phyloP scores from a whole-genome alignment of 106 monocot genomes.

The Allium cepa region DNA sequence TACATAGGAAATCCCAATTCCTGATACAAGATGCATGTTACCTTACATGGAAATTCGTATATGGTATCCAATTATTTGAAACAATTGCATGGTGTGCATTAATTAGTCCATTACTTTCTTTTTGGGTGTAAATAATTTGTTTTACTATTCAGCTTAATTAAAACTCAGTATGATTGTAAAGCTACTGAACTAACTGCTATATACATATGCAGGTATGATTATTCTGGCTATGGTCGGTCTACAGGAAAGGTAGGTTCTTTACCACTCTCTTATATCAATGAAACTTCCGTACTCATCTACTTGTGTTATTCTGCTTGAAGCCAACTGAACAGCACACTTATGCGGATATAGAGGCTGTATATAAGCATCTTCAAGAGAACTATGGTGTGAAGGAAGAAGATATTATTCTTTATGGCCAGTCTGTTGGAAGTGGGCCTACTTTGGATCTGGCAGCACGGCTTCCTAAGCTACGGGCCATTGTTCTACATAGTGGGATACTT shows the following conservation, averaged over 20 bases:
- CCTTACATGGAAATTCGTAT: no score
- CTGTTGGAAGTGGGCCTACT: slow-evolving; percentile 19
- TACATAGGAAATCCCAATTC: no score
- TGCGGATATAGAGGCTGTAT: slow-evolving; percentile 25
- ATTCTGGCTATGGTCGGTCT: slow-evolving; percentile 26
- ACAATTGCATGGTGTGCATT: no score
- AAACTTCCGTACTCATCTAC: not conserved
- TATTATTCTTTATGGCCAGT: slow-evolving; percentile 17
- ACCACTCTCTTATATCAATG: not conserved
- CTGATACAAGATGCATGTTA: no score
- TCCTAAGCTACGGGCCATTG: slow-evolving; percentile 14
- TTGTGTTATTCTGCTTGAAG: slow-evolving; percentile 9
- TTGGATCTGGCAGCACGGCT: slow-evolving; percentile 11
- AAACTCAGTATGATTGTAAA: no score
- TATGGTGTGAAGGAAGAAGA: slow-evolving; percentile 16
- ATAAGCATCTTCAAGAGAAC: slow-evolving; percentile 16
- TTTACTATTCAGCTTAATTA: no score
- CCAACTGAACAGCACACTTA: slow-evolving; percentile 24
- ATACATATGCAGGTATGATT: slow-evolving; percentile 17
- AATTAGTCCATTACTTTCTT: no score
- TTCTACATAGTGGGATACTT: slow-evolving; percentile 22
- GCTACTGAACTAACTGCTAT: no score
- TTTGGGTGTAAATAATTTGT: no score
- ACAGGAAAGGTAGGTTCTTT: slow-evolving; percentile 19
- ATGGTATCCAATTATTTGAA: no score